These are phyloP conservation scores for Poterioochromonas sp. DNA, from an alignment of 352 stramenopile genomes.

Conservation along the genomic window DNA sequence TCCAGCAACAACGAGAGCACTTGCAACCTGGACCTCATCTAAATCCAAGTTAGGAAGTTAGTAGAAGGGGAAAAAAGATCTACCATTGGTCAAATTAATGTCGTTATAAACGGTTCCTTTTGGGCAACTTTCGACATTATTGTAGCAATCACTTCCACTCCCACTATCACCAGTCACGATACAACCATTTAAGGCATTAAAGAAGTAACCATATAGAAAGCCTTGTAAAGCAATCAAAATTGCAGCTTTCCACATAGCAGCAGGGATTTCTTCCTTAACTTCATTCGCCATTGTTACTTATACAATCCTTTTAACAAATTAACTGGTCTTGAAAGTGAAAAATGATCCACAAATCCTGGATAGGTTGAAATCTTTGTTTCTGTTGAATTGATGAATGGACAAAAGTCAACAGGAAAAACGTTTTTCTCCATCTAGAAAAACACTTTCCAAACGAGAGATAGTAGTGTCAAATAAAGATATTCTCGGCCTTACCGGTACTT, in stretches of 20 bases:
- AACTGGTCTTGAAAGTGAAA: no score
- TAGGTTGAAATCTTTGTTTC: no score
- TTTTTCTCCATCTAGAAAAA: no score
- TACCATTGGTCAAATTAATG: slow-evolving; percentile 13
- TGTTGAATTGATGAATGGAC: no score
- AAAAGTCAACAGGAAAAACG: no score
- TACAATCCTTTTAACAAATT: no score
- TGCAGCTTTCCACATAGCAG: slow-evolving; percentile 11
- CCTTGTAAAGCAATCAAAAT: slow-evolving; percentile 13
- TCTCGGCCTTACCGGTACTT: no score
- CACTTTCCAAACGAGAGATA: no score
- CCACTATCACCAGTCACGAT: slow-evolving; percentile 1
- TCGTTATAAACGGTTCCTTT: slow-evolving; percentile 33
- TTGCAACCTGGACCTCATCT: slow-evolving; percentile 11
- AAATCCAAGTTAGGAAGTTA: background rate
- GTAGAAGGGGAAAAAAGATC: background rate
- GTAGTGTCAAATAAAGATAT: no score
- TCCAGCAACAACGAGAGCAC: slow-evolving; percentile 21
- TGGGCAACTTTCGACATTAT: slow-evolving; percentile 20
- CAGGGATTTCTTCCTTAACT: no score
- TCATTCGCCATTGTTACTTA: no score
- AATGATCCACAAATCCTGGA: no score
- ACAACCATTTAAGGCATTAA: slow-evolving; percentile 1
- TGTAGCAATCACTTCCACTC: slow-evolving; percentile 13
- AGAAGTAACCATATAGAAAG: slow-evolving; percentile 24